Evolutionary conservation across 140 eudicot genomes (phyloP).

Genomic region (Stevia rebaudiana): DNA sequence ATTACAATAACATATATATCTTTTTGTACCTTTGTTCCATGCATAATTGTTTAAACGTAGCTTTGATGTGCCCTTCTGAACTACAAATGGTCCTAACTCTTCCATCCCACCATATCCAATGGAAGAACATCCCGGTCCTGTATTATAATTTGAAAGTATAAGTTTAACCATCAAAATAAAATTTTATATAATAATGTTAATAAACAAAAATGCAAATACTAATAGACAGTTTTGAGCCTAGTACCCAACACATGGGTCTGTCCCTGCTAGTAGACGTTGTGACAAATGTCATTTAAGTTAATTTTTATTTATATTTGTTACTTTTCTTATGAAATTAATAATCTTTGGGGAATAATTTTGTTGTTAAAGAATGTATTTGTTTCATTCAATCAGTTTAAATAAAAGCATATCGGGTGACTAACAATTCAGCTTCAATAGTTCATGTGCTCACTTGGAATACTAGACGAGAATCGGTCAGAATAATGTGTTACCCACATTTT

Average conservation of each 20-base stretch:
- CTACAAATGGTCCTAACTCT: conserved; percentile 82
- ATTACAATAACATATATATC: not conserved
- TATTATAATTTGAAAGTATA: not conserved
- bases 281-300: not conserved
- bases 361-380: no score
- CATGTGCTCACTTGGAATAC: not conserved
- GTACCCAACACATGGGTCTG: no score
- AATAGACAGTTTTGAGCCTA: no score
- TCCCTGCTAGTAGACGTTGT: not conserved
- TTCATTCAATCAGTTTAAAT: no score
- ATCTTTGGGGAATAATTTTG: no score
- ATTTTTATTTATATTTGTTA: not conserved
- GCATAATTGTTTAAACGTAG: conserved; percentile 52
- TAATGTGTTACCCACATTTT: not conserved
- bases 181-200: not conserved
- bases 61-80: conserved; percentile 39
- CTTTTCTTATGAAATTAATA: not conserved
- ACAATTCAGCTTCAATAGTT: not conserved
- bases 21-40: conserved; percentile 82
- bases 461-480: no score
- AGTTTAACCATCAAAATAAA: not conserved
- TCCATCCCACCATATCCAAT: conserved; percentile 75
- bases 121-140: conserved; percentile 98
- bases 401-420: not conserved
- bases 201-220: not conserved